Percentiles rank a stretch among this genome's conserved stretches.
Evolutionary conservation across 371 early-diverging fungal species (phyloP).

Genomic region (Mucor saturninus): DNA sequence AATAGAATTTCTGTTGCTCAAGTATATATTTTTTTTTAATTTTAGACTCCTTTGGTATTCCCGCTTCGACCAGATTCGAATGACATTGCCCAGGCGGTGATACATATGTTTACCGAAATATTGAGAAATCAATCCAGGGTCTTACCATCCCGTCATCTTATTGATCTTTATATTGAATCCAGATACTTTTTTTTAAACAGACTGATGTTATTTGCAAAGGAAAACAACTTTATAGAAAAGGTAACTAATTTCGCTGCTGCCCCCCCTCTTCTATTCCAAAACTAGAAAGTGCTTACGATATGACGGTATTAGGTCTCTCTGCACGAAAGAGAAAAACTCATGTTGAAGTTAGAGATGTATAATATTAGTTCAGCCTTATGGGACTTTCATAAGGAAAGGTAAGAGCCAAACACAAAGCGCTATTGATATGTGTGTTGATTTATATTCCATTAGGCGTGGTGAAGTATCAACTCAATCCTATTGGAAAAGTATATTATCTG

Average conservation of each 20-base stretch:
- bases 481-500: no score
- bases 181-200: slow-evolving; percentile 20
- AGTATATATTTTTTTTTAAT: neutral
- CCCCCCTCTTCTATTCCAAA: neutral
- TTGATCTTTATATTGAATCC: slow-evolving; percentile 8
- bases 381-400: no score
- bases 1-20: no score
- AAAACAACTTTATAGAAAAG: slow-evolving; percentile 2
- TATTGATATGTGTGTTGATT: no score
- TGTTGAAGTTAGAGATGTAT: no score
- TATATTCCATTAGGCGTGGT: no score
- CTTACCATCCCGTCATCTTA: slow-evolving; percentile 6
- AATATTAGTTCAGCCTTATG: no score
- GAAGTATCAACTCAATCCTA: no score
- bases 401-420: no score
- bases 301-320: no score
- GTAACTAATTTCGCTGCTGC: neutral
- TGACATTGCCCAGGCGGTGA: slow-evolving; percentile 3
- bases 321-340: no score
- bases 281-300: no score
- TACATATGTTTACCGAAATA: neutral
- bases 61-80: slow-evolving; percentile 17
- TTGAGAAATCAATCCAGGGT: neutral
- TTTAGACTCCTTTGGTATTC: slow-evolving; percentile 7
- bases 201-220: slow-evolving; percentile 11